A percentile compares a stretch with the other conserved stretches of the same genome.
These are phyloP conservation scores for Butyriboletus loyo DNA, from an alignment of 768 basidiomycete genomes.

Conservation along the genomic window DNA sequence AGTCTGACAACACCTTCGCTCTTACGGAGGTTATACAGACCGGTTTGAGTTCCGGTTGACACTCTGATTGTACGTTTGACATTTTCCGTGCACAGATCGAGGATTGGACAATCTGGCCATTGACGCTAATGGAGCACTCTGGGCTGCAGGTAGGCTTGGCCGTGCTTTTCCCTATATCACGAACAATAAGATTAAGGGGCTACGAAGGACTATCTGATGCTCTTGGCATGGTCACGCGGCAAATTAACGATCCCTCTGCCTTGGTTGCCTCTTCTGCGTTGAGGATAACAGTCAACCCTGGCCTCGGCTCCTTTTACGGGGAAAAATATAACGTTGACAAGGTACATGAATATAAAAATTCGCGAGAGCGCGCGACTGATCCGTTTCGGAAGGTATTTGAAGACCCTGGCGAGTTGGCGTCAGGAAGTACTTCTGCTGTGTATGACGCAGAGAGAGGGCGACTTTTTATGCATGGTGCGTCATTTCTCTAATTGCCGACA, in stretches of 20 bases:
- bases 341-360: constrained; percentile 32
- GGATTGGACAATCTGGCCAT: constrained; percentile 60
- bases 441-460: constrained; percentile 49
- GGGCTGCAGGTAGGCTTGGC: constrained; percentile 52
- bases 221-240: constrained; percentile 34
- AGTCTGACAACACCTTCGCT: constrained; percentile 56
- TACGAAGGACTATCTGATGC: constrained; percentile 42
- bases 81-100: constrained; percentile 36
- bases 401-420: constrained; percentile 57
- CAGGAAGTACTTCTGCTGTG: constrained; percentile 54
- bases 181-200: not conserved
- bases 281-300: constrained; percentile 52
- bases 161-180: not conserved
- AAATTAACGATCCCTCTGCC: constrained; percentile 41
- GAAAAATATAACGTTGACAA: constrained; percentile 59
- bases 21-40: constrained; percentile 50
- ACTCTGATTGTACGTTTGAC: constrained; percentile 1
- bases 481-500: constrained; percentile 1
- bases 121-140: constrained; percentile 57
- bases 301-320: constrained; percentile 50
- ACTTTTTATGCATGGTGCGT: constrained; percentile 60
- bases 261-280: constrained; percentile 48
- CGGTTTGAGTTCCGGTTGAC: constrained; percentile 37
- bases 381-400: constrained; percentile 52
- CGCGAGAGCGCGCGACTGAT: not conserved